Percentiles rank a stretch among this genome's conserved stretches.
phyloP scores from a whole-genome alignment of 1,284 basidiomycete genomes.

The Tausonia pullulans region DNA sequence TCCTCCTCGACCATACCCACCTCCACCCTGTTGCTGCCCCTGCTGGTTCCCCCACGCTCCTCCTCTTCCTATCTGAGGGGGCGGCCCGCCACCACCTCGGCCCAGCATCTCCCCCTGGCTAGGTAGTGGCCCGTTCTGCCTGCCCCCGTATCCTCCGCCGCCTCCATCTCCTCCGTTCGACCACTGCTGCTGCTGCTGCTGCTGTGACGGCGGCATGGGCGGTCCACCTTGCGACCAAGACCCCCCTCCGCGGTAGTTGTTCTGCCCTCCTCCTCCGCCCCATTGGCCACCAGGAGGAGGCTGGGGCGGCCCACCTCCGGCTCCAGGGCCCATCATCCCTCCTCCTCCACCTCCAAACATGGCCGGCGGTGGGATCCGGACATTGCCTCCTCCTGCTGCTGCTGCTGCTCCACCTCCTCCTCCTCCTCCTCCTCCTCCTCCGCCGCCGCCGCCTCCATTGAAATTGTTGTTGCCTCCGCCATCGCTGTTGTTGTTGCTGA shows the following conservation, averaged over 20 bases:
- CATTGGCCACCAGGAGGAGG: neutral
- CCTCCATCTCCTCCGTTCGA: constrained; percentile 12
- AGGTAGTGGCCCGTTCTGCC: constrained; percentile 23
- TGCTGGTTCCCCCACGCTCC: constrained; percentile 19
- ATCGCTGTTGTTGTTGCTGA: neutral
- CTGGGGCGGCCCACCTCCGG: too few species aligned
- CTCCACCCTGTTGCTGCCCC: constrained; percentile 16
- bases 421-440: neutral
- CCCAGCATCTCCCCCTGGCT: constrained; percentile 36
- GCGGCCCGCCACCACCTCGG: constrained; percentile 16
- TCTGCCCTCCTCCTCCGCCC: constrained; percentile 2
- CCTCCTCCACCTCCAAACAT: too few species aligned
- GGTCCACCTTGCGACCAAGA: too few species aligned
- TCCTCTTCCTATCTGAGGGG: constrained; percentile 11
- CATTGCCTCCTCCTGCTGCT: too few species aligned
- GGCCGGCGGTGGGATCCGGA: too few species aligned
- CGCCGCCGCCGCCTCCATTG: neutral
- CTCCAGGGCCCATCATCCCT: too few species aligned
- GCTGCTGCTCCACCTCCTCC: neutral
- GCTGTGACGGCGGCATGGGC: neutral
- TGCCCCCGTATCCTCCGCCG: constrained; percentile 13
- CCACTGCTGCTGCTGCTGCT: constrained; percentile 15
- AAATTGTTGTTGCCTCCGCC: neutral
- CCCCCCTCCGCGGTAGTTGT: neutral
- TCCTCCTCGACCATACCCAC: constrained; percentile 25